Evolutionary conservation across 805 yeast species (phyloP).

Genomic region (Nakazawaea wickerhamii): DNA sequence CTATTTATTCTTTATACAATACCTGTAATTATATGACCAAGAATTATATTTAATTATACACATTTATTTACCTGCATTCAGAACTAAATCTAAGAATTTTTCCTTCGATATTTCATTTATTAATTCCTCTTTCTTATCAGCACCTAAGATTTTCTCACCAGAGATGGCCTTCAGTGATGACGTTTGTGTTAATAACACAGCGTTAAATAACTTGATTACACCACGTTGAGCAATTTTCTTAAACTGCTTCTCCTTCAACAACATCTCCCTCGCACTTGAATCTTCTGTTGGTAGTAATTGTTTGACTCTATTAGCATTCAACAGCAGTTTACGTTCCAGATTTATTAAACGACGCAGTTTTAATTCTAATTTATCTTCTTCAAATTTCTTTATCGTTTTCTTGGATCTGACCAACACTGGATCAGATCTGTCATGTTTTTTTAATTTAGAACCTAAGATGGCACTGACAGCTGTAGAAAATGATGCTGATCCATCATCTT

Average conservation of each 20-base stretch:
- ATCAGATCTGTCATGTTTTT: conserved; percentile 83
- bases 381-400: conserved; percentile 66
- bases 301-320: conserved; percentile 62
- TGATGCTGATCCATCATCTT: conserved; percentile 65
- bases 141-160: conserved; percentile 29
- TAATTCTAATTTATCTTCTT: conserved; percentile 73
- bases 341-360: conserved; percentile 71
- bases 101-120: conserved; percentile 83
- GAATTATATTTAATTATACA: not conserved
- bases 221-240: conserved; percentile 85
- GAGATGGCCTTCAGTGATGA: conserved; percentile 46
- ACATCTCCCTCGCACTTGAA: conserved; percentile 47
- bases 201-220: conserved; percentile 79
- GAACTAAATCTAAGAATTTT: conserved; percentile 81
- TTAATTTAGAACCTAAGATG: conserved; percentile 75
- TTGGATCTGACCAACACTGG: conserved; percentile 86
- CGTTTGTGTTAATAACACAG: conserved; percentile 73
- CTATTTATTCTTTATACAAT: conserved; percentile 3
- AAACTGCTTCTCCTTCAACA: conserved; percentile 64
- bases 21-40: too few species aligned
- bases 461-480: conserved; percentile 84
- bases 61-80: conserved; percentile 55
- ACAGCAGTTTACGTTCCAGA: conserved; percentile 62
- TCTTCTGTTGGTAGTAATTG: conserved; percentile 65
- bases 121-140: conserved; percentile 52